Base-by-base conservation (phyloP, 306 rosid genomes). In the Rubus idaeus region DNA sequence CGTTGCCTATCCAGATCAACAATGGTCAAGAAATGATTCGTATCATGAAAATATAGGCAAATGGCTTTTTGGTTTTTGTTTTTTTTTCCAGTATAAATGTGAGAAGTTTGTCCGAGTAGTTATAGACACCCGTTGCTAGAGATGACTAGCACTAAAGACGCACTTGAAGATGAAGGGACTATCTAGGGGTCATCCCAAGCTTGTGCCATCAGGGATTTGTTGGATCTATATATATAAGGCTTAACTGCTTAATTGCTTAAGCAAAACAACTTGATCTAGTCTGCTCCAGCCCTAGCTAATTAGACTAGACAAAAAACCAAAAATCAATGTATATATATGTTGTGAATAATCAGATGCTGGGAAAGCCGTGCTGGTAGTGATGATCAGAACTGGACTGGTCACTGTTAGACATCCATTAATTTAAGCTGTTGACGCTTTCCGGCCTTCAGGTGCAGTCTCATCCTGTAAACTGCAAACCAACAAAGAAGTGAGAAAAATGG, bases 341-440 rank as follows among this genome's bases (percentile, higher is more conserved):
- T 47, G 4, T 57, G 10, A 49, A n/a, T n/a, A n/a, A n/a, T n/a
- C n/a, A n/a, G 42, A 40, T 71, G 64, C 64, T 17, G 64, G 49
- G 11, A 52, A 37, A 70, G 46, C 46, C 8, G 75, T 8, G 46
- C 61, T 50, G 51, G 18, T 5, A 17, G 35, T 58, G 64, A 58
- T 71, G 50, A 53, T 39, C 75, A 39, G 64, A 71, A 71, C 75
- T n/a, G 11, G 18, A 39, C 37, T 6, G 50, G 20, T 18, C 50
- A 71, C 64, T 12, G 7, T 51, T 12, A 35, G 14, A 62, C 68
- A 62, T 2, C 14, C 35, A 57, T 0, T 30, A 30, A 30, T 30
- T 57, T 20, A 21, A 57, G 37, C 44, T 62, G 14, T 35, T 16
- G 3, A 62, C 9, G n/a, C 11, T 16, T 61, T 61, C 42, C 68